phyloP scores from a whole-genome alignment of 2,329 filamentous ascomycete species.

The Colletotrichum somersetense region DNA sequence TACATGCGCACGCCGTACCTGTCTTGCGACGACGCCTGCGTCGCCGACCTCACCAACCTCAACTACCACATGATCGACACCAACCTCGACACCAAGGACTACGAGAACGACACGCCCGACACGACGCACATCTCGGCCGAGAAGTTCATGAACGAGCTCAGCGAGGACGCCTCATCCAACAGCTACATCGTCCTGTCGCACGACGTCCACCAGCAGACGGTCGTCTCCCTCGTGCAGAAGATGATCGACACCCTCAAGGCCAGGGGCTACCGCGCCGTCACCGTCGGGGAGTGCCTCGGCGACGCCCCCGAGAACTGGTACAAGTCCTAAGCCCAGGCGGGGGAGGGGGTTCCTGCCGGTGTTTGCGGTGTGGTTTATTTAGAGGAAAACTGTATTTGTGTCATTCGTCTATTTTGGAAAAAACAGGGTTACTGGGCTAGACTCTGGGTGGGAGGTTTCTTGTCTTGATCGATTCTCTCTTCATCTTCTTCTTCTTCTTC shows the following conservation, averaged over 20 bases:
- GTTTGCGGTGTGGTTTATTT: background rate
- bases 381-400: background rate
- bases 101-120: conserved; percentile 62
- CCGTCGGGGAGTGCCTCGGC: conserved; percentile 69
- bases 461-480: background rate
- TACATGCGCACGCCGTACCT: conserved; percentile 62
- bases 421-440: too few relatives aligned
- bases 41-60: conserved; percentile 47
- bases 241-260: conserved; percentile 57
- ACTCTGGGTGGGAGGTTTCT: too few relatives aligned
- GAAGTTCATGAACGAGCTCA: conserved; percentile 48
- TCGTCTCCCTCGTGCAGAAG: conserved; percentile 42
- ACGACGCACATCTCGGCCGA: conserved; percentile 62
- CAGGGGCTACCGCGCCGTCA: conserved; percentile 62
- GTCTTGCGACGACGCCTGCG: conserved; percentile 51
- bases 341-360: background rate
- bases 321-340: conserved; percentile 11
- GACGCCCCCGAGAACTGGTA: conserved; percentile 65
- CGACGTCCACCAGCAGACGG: conserved; percentile 60
- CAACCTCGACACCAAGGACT: conserved; percentile 73
- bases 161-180: conserved; percentile 41
- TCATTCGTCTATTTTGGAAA: too few relatives aligned
- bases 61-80: conserved; percentile 70
- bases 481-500: too few relatives aligned
- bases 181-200: conserved; percentile 66